Conservation (phyloP, 2,329 filamentous ascomycete genomes). For the Apiospora kogelbergensis region DNA sequence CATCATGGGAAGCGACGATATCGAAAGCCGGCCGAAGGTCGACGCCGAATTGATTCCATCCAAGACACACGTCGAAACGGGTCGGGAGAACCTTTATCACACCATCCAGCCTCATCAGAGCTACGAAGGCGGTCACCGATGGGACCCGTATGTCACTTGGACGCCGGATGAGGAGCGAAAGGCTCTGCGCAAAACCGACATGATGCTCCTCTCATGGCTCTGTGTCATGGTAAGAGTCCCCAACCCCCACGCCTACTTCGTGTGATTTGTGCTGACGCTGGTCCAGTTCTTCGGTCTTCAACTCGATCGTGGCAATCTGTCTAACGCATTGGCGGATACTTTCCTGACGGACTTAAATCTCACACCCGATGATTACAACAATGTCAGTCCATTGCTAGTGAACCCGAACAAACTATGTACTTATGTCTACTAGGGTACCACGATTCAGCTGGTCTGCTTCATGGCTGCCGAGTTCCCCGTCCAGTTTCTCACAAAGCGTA, state of each 20-base stretch:
- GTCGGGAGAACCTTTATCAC: constrained; percentile 37
- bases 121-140: constrained; percentile 44
- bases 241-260: constrained; percentile 46
- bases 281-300: constrained; percentile 49
- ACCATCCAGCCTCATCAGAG: constrained; percentile 30
- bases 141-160: constrained; percentile 47
- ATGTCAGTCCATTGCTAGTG: constrained; percentile 46
- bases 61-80: constrained; percentile 29
- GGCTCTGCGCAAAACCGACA: constrained; percentile 53
- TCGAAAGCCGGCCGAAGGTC: constrained; percentile 11
- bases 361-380: constrained; percentile 51
- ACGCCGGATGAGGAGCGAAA: constrained; percentile 54
- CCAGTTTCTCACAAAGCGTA: constrained; percentile 52
- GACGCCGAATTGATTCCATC: not conserved
- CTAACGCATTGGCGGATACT: constrained; percentile 47
- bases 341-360: constrained; percentile 51
- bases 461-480: constrained; percentile 30
- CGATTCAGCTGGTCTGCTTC: constrained; percentile 41
- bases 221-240: constrained; percentile 42
- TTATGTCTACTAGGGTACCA: constrained; percentile 39
- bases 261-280: constrained; percentile 23
- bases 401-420: constrained; percentile 48
- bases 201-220: constrained; percentile 40
- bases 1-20: constrained; percentile 16
- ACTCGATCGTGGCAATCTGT: constrained; percentile 52